Evolutionary conservation across 1,284 basidiomycete species (phyloP).

Genomic region (Mycosarcoma maydis): DNA sequence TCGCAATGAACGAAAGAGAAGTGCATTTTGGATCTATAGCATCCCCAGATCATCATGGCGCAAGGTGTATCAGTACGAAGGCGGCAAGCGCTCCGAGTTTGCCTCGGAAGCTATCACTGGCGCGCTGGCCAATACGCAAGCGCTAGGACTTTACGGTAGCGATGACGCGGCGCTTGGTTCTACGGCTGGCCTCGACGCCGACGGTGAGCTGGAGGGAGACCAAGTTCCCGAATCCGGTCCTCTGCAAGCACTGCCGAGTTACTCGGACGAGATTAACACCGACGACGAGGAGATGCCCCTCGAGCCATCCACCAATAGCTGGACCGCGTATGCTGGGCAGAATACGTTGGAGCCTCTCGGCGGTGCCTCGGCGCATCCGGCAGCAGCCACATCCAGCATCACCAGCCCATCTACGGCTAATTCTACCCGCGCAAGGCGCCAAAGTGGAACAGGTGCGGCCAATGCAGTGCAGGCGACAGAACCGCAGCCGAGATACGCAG

Average conservation of each 20-base stretch:
- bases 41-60: conserved; percentile 52
- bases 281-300: conserved; percentile 47
- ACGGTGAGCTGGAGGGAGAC: conserved; percentile 41
- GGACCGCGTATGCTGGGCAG: conserved; percentile 31
- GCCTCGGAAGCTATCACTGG: conserved; percentile 17
- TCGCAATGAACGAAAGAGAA: conserved; percentile 47
- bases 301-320: conserved; percentile 40
- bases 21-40: conserved; percentile 60
- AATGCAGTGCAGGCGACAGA: conserved; percentile 19
- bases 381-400: background rate
- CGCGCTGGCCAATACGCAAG: background rate
- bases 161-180: conserved; percentile 12
- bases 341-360: conserved; percentile 10
- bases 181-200: conserved; percentile 15
- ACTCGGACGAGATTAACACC: conserved; percentile 37
- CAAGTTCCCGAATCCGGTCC: conserved; percentile 48
- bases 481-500: conserved; percentile 57
- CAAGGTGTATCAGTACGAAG: conserved; percentile 52
- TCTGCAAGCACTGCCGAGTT: conserved; percentile 37
- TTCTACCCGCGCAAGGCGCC: background rate
- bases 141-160: conserved; percentile 5
- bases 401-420: conserved; percentile 1
- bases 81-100: conserved; percentile 38
- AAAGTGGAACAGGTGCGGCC: conserved; percentile 3
- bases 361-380: background rate